Evolutionary conservation across 352 stramenopile species (phyloP).

Genomic region (Phytophthora boehmeriae): DNA sequence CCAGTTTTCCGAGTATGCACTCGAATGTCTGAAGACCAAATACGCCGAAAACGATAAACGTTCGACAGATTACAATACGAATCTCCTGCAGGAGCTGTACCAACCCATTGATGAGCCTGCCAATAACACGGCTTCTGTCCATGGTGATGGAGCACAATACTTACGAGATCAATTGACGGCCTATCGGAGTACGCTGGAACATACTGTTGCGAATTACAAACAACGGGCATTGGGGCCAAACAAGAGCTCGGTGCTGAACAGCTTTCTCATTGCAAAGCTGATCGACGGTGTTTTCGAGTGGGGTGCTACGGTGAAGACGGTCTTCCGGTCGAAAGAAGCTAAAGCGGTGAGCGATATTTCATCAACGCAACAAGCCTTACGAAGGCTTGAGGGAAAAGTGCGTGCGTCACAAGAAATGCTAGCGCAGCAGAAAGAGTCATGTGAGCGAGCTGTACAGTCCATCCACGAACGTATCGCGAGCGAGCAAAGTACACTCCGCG

Average conservation of each 20-base stretch:
- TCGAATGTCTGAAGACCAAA: slow-evolving; percentile 36
- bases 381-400: slow-evolving; percentile 62
- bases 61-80: slow-evolving; percentile 54
- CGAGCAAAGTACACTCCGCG: slow-evolving; percentile 46
- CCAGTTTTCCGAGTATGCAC: slow-evolving; percentile 60
- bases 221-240: slow-evolving; percentile 32
- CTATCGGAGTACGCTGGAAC: slow-evolving; percentile 43
- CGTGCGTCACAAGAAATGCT: slow-evolving; percentile 62
- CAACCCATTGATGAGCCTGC: slow-evolving; percentile 18
- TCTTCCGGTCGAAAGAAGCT: slow-evolving; percentile 53
- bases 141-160: slow-evolving; percentile 37
- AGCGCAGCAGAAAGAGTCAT: slow-evolving; percentile 65
- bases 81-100: slow-evolving; percentile 50
- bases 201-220: slow-evolving; percentile 54
- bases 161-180: slow-evolving; percentile 46
- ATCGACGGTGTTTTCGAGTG: slow-evolving; percentile 63
- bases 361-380: slow-evolving; percentile 48
- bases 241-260: slow-evolving; percentile 39
- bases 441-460: slow-evolving; percentile 57
- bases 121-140: slow-evolving; percentile 6
- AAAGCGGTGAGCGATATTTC: slow-evolving; percentile 46
- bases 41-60: slow-evolving; percentile 40
- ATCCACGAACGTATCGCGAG: slow-evolving; percentile 59
- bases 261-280: slow-evolving; percentile 60
- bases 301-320: slow-evolving; percentile 48